Evolutionary conservation across 2,329 filamentous ascomycete species (phyloP).

Genomic region (Clarireedia paspali): DNA sequence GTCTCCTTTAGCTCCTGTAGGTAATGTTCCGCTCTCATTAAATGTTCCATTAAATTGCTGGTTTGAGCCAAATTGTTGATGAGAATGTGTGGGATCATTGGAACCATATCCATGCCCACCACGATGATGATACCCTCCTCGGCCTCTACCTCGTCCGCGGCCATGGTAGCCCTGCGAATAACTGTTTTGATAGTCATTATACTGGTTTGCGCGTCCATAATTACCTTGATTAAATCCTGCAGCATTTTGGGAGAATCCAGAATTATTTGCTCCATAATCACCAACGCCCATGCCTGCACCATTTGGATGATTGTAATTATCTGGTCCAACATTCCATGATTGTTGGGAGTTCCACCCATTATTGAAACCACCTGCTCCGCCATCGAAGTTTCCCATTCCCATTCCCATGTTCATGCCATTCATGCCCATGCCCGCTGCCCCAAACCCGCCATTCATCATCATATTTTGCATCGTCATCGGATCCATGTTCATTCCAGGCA

Average conservation of each 20-base stretch:
- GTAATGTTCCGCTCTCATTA: slow-evolving; percentile 25
- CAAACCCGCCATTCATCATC: slow-evolving; percentile 73
- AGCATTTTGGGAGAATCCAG: slow-evolving; percentile 52
- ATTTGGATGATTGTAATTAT: slow-evolving; percentile 86
- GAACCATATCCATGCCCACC: slow-evolving; percentile 25
- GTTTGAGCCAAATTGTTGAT: slow-evolving; percentile 22
- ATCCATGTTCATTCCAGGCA: slow-evolving; percentile 82
- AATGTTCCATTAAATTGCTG: slow-evolving; percentile 22
- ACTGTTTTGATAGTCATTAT: slow-evolving; percentile 65
- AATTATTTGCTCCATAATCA: slow-evolving; percentile 74
- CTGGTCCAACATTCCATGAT: slow-evolving; percentile 75
- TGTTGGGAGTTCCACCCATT: slow-evolving; percentile 76
- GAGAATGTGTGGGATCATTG: slow-evolving; percentile 25
- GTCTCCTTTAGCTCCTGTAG: slow-evolving; percentile 27
- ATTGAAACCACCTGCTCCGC: slow-evolving; percentile 58
- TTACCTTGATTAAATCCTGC: slow-evolving; percentile 77
- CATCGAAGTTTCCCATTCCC: slow-evolving; percentile 57
- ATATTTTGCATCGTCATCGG: slow-evolving; percentile 66
- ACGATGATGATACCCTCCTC: slow-evolving; percentile 24
- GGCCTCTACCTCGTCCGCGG: slow-evolving; percentile 32
- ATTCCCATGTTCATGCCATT: slow-evolving; percentile 74
- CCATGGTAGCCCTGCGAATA: slow-evolving; percentile 46
- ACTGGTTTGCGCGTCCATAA: slow-evolving; percentile 61
- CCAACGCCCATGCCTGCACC: slow-evolving; percentile 68
- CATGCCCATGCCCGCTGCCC: slow-evolving; percentile 70